Percentiles rank a stretch among this genome's conserved stretches.
Evolutionary conservation across 1,284 basidiomycete genomes (phyloP).

Genomic region (Flammula alnicola): DNA sequence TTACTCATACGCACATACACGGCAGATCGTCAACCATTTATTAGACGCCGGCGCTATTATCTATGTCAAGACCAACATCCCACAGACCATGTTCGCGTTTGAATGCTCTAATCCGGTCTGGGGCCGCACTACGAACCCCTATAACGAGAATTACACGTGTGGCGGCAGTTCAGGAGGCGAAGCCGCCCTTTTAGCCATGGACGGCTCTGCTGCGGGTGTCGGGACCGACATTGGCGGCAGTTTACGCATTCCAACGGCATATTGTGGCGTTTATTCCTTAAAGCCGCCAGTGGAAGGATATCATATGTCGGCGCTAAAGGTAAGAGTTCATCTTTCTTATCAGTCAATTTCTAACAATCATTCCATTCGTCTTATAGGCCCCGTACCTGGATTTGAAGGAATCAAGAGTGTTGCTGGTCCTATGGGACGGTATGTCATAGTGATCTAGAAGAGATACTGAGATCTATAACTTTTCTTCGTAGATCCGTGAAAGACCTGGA

Average conservation of each 20-base stretch:
- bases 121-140: slow-evolving; percentile 77
- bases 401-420: slow-evolving; percentile 68
- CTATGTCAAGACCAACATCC: slow-evolving; percentile 65
- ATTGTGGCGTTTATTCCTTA: slow-evolving; percentile 81
- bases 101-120: slow-evolving; percentile 89
- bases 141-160: slow-evolving; percentile 62
- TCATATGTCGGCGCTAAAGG: slow-evolving; percentile 53
- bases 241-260: slow-evolving; percentile 79
- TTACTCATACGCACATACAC: neutral
- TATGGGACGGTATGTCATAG: slow-evolving; percentile 63
- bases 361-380: slow-evolving; percentile 36
- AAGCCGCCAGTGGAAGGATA: slow-evolving; percentile 71
- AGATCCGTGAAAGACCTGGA: slow-evolving; percentile 73
- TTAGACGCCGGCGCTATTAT: slow-evolving; percentile 53
- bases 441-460: neutral
- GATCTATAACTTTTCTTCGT: neutral
- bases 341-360: neutral
- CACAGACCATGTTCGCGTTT: slow-evolving; percentile 85
- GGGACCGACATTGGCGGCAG: slow-evolving; percentile 83
- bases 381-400: slow-evolving; percentile 69
- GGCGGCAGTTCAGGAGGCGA: slow-evolving; percentile 87
- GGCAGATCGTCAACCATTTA: slow-evolving; percentile 48
- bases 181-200: slow-evolving; percentile 73
- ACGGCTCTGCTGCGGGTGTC: slow-evolving; percentile 78
- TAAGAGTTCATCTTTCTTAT: slow-evolving; percentile 28